Evolutionary conservation across 164 flowering plant species (phyloP).

Genomic region (Buxus sempervirens): DNA sequence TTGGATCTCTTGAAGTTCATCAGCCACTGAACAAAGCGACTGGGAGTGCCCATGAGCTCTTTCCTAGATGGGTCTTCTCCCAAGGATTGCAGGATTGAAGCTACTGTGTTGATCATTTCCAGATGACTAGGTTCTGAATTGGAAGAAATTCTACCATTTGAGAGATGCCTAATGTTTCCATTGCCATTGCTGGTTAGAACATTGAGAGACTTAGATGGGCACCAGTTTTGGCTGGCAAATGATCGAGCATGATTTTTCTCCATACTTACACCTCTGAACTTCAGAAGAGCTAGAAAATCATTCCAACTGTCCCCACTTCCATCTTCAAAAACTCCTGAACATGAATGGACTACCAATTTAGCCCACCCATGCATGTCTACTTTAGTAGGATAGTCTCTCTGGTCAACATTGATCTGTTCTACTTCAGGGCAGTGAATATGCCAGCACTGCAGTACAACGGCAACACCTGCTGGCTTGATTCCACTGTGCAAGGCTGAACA

Average conservation of each 20-base stretch:
- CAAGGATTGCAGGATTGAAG: constrained; percentile 55
- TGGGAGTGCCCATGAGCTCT: constrained; percentile 74
- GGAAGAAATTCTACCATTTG: constrained; percentile 19
- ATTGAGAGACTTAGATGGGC: constrained; percentile 45
- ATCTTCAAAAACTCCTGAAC: constrained; percentile 75
- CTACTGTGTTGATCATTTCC: constrained; percentile 58
- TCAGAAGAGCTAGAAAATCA: constrained; percentile 68
- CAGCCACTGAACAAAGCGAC: constrained; percentile 78
- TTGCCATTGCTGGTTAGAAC: constrained; percentile 24
- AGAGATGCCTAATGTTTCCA: constrained; percentile 11
- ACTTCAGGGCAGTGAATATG: constrained; percentile 66
- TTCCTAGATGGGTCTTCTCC: constrained; percentile 84
- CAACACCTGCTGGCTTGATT: constrained; percentile 82
- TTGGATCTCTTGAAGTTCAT: constrained; percentile 62
- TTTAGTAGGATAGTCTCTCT: constrained; percentile 26
- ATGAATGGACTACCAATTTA: constrained; percentile 45
- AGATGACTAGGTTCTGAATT: constrained; percentile 30
- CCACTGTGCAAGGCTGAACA: constrained; percentile 69
- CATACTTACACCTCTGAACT: constrained; percentile 48
- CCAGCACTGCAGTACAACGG: constrained; percentile 72
- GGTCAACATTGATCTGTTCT: constrained; percentile 32
- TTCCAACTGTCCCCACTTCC: constrained; percentile 53
- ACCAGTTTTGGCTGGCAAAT: constrained; percentile 46
- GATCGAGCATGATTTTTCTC: constrained; percentile 20
- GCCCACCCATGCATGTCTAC: constrained; percentile 43